phyloP scores from a whole-genome alignment of 371 early-diverging fungal genomes.

The Conidiobolus incongruus region DNA sequence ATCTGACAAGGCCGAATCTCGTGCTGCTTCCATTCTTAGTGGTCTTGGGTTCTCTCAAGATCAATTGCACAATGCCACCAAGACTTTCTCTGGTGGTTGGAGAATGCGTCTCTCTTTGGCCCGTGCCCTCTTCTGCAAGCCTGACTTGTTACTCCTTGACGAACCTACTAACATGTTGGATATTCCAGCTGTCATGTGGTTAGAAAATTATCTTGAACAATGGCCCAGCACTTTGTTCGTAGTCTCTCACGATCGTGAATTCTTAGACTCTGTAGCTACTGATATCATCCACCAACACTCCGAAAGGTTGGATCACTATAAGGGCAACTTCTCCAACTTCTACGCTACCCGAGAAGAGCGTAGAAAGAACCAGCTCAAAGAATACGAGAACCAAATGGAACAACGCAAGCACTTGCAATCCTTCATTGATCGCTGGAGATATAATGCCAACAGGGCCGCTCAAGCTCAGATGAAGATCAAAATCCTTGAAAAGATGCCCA shows the following conservation, averaged over 20 bases:
- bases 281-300: constrained; percentile 91
- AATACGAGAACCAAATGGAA: constrained; percentile 87
- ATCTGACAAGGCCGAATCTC: constrained; percentile 87
- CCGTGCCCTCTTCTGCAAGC: constrained; percentile 85
- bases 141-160: constrained; percentile 93
- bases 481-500: constrained; percentile 90
- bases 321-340: constrained; percentile 84
- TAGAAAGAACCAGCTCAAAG: constrained; percentile 61
- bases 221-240: constrained; percentile 85
- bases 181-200: constrained; percentile 91
- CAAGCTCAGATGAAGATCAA: constrained; percentile 97
- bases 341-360: constrained; percentile 76
- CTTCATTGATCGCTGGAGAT: constrained; percentile 97
- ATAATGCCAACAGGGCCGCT: constrained; percentile 93
- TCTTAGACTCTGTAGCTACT: constrained; percentile 89
- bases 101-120: constrained; percentile 88
- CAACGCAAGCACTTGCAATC: constrained; percentile 86
- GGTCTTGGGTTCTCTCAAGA: constrained; percentile 85
- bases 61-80: constrained; percentile 60
- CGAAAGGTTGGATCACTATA: constrained; percentile 78
- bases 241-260: constrained; percentile 96
- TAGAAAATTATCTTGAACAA: constrained; percentile 74
- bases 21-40: constrained; percentile 71
- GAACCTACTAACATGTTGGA: constrained; percentile 98
- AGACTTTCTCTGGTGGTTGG: constrained; percentile 90